phyloP scores from a whole-genome alignment of 768 basidiomycete species.

The Tylopilus felleus region DNA sequence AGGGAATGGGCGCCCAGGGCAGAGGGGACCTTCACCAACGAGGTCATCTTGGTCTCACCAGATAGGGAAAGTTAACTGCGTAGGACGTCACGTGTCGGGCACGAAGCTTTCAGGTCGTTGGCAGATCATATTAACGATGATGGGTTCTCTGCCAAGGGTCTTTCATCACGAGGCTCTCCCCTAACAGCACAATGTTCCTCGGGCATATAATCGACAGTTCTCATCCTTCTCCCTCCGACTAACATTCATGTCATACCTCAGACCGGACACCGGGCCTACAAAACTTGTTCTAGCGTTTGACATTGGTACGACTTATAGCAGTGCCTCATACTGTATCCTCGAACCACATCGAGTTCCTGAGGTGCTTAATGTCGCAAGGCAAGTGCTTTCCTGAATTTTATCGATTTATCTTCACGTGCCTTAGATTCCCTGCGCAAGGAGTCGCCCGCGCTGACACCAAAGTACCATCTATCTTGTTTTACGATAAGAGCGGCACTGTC shows the following conservation, averaged over 20 bases:
- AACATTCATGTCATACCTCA: neutral
- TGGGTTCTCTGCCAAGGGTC: neutral
- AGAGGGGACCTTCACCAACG: no score
- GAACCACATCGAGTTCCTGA: conserved; percentile 6
- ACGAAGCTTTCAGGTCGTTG: neutral
- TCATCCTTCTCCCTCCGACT: neutral
- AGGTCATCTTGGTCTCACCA: neutral
- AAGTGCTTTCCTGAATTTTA: neutral
- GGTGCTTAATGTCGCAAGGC: conserved; percentile 5
- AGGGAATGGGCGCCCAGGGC: no score
- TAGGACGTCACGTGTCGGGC: neutral
- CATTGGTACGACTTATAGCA: neutral
- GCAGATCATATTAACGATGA: neutral
- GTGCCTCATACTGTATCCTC: neutral
- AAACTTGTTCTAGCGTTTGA: neutral
- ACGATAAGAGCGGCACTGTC: conserved; percentile 35
- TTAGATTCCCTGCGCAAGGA: conserved; percentile 38
- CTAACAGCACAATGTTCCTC: neutral
- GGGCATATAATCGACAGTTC: neutral
- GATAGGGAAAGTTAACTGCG: neutral
- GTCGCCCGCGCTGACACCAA: conserved; percentile 39
- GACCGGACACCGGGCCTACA: neutral
- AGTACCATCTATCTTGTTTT: conserved; percentile 44
- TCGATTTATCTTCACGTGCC: conserved; percentile 1
- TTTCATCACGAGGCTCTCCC: neutral